Conservation (phyloP, 2,329 filamentous ascomycete species). For the Neofusicoccum sp. region DNA sequence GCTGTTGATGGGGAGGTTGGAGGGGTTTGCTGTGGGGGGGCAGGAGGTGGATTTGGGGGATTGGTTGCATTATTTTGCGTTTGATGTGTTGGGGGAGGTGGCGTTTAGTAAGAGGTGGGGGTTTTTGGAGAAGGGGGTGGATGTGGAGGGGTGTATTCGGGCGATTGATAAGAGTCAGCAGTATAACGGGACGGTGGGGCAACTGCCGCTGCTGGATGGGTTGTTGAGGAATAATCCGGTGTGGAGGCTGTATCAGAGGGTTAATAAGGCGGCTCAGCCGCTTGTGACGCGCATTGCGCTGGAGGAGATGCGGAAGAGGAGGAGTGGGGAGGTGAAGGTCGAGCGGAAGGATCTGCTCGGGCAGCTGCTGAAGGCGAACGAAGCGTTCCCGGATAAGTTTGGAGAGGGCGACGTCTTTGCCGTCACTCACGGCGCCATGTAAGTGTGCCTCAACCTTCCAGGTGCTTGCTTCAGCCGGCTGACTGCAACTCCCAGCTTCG, state of each 20-base stretch:
- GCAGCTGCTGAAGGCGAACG: conserved; percentile 8
- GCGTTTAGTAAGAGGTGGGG: conserved; percentile 21
- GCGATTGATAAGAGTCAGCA: conserved; percentile 25
- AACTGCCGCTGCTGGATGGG: conserved; percentile 17
- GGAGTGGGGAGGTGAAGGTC: not conserved
- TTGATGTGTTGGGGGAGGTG: conserved; percentile 23
- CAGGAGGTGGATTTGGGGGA: conserved; percentile 31
- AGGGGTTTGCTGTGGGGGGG: conserved; percentile 23
- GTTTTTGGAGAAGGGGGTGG: conserved; percentile 20
- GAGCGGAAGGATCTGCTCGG: conserved; percentile 1
- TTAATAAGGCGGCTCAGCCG: not conserved
- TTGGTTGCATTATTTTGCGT: conserved; percentile 39
- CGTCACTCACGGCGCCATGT: conserved; percentile 12
- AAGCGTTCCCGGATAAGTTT: not conserved
- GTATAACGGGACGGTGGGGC: conserved; percentile 27
- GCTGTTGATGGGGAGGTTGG: conserved; percentile 27
- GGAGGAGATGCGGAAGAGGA: conserved; percentile 11
- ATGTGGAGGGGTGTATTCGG: conserved; percentile 21
- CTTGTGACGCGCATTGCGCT: conserved; percentile 6
- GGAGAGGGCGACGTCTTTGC: conserved; percentile 9
- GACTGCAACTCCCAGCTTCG: conserved; percentile 30
- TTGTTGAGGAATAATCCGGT: conserved; percentile 6
- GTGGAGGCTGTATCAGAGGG: not conserved
- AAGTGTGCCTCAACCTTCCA: conserved; percentile 20
- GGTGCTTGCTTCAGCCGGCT: no score